A percentile compares a stretch with the other conserved stretches of the same genome.
These are phyloP conservation scores for Coniochaeta hoffmannii DNA, from an alignment of 2,329 filamentous ascomycete species.

Conservation along the genomic window DNA sequence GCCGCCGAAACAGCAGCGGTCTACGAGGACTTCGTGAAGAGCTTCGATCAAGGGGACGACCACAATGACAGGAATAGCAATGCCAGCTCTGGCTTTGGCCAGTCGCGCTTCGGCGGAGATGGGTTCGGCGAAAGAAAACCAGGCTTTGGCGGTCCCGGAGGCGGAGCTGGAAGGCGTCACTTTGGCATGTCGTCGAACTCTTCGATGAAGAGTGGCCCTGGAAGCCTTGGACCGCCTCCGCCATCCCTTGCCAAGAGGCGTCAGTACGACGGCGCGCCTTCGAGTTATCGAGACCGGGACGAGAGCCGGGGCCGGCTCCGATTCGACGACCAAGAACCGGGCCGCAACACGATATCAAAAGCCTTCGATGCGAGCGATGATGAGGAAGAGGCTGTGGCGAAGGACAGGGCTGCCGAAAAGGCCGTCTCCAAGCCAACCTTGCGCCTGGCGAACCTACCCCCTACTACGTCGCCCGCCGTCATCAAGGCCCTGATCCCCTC, in stretches of 20 bases:
- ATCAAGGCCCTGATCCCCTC: constrained; percentile 53
- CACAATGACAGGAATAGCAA: constrained; percentile 25
- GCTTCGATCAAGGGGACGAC: constrained; percentile 56
- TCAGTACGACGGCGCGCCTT: constrained; percentile 38
- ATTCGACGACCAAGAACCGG: constrained; percentile 30
- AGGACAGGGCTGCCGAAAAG: constrained; percentile 46
- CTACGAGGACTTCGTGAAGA: constrained; percentile 82
- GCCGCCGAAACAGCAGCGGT: constrained; percentile 82
- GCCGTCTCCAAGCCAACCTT: constrained; percentile 56
- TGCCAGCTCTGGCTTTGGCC: constrained; percentile 9
- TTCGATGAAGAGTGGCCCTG: constrained; percentile 54
- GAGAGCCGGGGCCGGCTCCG: constrained; percentile 24
- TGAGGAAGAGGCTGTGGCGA: constrained; percentile 37
- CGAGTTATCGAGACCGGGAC: constrained; percentile 23
- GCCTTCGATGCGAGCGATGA: constrained; percentile 66
- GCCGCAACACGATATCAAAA: constrained; percentile 55
- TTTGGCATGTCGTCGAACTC: constrained; percentile 49
- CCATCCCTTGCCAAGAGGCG: constrained; percentile 46
- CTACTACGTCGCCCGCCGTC: constrained; percentile 49
- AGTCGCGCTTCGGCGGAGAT: constrained; percentile 9
- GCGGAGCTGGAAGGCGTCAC: constrained; percentile 49
- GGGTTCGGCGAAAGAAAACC: constrained; percentile 22
- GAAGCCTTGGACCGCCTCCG: constrained; percentile 50
- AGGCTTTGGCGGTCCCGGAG: constrained; percentile 19
- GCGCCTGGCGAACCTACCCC: constrained; percentile 53